Evolutionary conservation across 768 basidiomycete genomes (phyloP).

Genomic region (Termitomyces sp.): DNA sequence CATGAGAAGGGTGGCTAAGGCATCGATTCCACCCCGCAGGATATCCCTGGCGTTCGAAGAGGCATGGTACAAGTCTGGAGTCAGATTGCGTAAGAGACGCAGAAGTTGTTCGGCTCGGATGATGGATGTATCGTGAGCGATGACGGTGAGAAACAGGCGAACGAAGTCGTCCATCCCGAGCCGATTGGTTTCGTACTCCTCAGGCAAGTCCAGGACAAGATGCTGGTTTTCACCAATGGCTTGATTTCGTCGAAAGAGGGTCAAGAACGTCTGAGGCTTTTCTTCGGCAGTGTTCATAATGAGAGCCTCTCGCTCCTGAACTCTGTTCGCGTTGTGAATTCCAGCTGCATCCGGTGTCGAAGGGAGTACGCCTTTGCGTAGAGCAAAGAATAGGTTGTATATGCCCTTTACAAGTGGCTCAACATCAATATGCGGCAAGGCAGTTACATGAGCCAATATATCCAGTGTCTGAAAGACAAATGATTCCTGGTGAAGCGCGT

Average conservation of each 20-base stretch:
- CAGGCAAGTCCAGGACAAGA: slow-evolving; percentile 43
- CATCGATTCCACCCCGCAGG: slow-evolving; percentile 64
- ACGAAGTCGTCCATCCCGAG: slow-evolving; percentile 64
- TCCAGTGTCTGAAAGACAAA: slow-evolving; percentile 75
- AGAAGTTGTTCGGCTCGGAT: slow-evolving; percentile 69
- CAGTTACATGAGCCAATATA: slow-evolving; percentile 49
- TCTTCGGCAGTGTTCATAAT: slow-evolving; percentile 68
- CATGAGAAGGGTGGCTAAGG: slow-evolving; percentile 51
- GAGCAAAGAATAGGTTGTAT: slow-evolving; percentile 54
- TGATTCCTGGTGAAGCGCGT: slow-evolving; percentile 64
- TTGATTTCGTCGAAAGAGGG: slow-evolving; percentile 42
- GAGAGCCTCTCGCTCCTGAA: slow-evolving; percentile 66
- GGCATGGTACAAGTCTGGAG: slow-evolving; percentile 52
- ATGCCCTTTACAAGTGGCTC: slow-evolving; percentile 51
- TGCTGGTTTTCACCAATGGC: slow-evolving; percentile 33
- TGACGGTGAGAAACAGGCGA: slow-evolving; percentile 71
- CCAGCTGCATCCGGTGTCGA: slow-evolving; percentile 55
- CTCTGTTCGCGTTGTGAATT: slow-evolving; percentile 57
- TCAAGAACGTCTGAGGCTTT: slow-evolving; percentile 65
- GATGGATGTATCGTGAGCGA: slow-evolving; percentile 67
- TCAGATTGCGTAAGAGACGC: slow-evolving; percentile 49
- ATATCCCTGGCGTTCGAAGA: slow-evolving; percentile 49
- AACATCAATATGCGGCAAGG: slow-evolving; percentile 41
- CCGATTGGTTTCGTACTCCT: slow-evolving; percentile 53
- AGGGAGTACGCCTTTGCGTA: slow-evolving; percentile 37